These are phyloP conservation scores for Triangularia setosa DNA, from an alignment of 2,329 filamentous ascomycete species.

Conservation along the genomic window DNA sequence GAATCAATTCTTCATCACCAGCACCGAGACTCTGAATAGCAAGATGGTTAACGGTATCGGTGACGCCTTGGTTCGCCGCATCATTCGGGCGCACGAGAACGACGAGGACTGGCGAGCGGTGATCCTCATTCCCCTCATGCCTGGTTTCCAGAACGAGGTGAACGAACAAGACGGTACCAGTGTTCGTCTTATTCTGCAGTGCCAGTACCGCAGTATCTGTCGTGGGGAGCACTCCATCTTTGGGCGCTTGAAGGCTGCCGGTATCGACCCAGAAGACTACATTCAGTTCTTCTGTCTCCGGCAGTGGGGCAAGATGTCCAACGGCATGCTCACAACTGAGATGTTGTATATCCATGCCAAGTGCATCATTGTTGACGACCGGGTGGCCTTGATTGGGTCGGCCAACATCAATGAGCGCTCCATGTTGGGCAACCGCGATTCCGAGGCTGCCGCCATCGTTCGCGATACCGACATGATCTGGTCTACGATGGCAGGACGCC, in stretches of 20 bases:
- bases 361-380: conserved; percentile 91
- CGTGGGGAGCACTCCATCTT: conserved; percentile 91
- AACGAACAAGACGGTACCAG: conserved; percentile 92
- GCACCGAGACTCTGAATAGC: conserved; percentile 80
- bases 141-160: conserved; percentile 97
- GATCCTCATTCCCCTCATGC: conserved; percentile 90
- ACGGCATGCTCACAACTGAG: conserved; percentile 82
- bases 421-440: conserved; percentile 87
- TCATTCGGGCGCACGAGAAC: conserved; percentile 77
- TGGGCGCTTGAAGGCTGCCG: conserved; percentile 70
- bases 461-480: conserved; percentile 89
- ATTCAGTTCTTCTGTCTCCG: conserved; percentile 92
- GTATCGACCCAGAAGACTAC: conserved; percentile 90
- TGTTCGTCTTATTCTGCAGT: conserved; percentile 92
- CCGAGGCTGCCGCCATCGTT: conserved; percentile 84
- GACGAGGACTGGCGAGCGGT: conserved; percentile 87
- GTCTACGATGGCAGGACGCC: conserved; percentile 85
- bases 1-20: conserved; percentile 97
- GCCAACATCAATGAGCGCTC: conserved; percentile 99
- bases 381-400: conserved; percentile 88
- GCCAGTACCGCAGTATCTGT: conserved; percentile 93
- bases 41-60: conserved; percentile 91
- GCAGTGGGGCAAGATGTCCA: conserved; percentile 85
- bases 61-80: conserved; percentile 88
- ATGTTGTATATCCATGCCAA: conserved; percentile 98